phyloP scores from a whole-genome alignment of 148 eudicot species.

The Mesembryanthemum crystallinum region DNA sequence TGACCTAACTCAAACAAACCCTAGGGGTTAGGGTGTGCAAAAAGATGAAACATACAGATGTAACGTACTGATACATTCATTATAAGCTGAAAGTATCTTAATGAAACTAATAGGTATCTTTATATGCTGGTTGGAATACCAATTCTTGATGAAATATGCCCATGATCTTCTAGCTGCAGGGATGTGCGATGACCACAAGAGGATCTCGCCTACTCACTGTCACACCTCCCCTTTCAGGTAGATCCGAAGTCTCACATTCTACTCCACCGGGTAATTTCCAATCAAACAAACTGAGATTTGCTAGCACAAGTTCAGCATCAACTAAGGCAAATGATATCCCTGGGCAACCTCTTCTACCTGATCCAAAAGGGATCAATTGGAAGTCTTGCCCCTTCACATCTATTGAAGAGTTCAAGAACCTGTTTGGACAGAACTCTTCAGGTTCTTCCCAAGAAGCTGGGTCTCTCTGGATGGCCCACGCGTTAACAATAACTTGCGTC shows the following conservation, averaged over 20 bases:
- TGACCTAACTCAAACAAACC: too few relatives aligned
- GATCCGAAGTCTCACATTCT: slow-evolving; percentile 3
- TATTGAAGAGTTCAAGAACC: slow-evolving; percentile 27
- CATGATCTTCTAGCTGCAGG: not conserved
- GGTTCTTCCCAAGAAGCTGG: slow-evolving; percentile 34
- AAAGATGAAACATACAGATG: too few relatives aligned
- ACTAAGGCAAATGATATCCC: slow-evolving; percentile 26
- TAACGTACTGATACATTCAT: too few relatives aligned
- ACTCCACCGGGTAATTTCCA: slow-evolving; percentile 28
- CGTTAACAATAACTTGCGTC: slow-evolving; percentile 35
- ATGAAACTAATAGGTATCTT: too few relatives aligned
- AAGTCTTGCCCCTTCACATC: slow-evolving; percentile 34
- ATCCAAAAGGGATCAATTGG: slow-evolving; percentile 35
- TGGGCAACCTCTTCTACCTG: slow-evolving; percentile 39
- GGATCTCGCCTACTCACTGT: slow-evolving; percentile 21
- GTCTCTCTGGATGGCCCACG: slow-evolving; percentile 35
- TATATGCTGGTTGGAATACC: too few relatives aligned
- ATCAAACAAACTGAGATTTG: slow-evolving; percentile 32
- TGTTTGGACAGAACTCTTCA: slow-evolving; percentile 33
- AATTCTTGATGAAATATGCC: too few relatives aligned
- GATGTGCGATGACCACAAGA: slow-evolving; percentile 18
- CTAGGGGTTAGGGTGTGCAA: too few relatives aligned
- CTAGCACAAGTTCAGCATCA: slow-evolving; percentile 24
- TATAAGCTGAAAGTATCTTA: too few relatives aligned
- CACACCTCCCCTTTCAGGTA: slow-evolving; percentile 14